Base-by-base conservation (phyloP, 352 stramenopile species). In the Pythium sp. region DNA sequence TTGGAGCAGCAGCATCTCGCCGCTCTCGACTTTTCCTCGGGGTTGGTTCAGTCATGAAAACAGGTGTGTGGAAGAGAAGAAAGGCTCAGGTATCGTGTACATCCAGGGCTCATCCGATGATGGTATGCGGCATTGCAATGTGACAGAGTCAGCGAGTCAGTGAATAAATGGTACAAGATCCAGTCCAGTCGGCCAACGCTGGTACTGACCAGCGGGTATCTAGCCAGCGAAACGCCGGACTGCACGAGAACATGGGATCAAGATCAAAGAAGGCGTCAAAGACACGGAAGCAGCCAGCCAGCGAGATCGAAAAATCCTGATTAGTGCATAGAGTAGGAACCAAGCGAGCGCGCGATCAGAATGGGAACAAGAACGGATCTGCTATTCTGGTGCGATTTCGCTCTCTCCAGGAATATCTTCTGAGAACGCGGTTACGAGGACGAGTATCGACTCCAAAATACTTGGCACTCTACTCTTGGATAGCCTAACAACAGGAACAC, bases 41-140 rank as follows among this genome's bases (percentile, higher is more conserved):
- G 20, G 56, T 62, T 49, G 56, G 20, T 32, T 5, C 32, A 62
- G 24, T 62, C 56, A 62, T 62, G 56, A 49, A 62, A 15, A 22
- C n/a, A 46, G 32, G 11, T n/a, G 18, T 58, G 54, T 7, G 24
- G 15, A 32, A 32, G 30, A 46, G 38, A 46, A 59, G 54, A 38
- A 38, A 49, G 18, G 14, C 15, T n/a, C 26, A 59, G 54, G 28
- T 20, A 38, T 59, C 20, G 56, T 46, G 30, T 18, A 22, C 32
- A 61, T 46, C 56, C 56, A 60, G 55, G 5, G 30, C 3, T 11
- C 20, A 61, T 30, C 30, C 34, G 24, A 46, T 22, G 30, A 43
- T 46, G 15, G 15, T 49, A 49, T 49, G 15, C 41, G 22, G 15
- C 30, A 61, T 36, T 61, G 32, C 56, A 47, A 47, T 28, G 56